These are phyloP conservation scores for Pseudocercospora cruenta DNA, from an alignment of 2,329 filamentous ascomycete species.

Conservation along the genomic window DNA sequence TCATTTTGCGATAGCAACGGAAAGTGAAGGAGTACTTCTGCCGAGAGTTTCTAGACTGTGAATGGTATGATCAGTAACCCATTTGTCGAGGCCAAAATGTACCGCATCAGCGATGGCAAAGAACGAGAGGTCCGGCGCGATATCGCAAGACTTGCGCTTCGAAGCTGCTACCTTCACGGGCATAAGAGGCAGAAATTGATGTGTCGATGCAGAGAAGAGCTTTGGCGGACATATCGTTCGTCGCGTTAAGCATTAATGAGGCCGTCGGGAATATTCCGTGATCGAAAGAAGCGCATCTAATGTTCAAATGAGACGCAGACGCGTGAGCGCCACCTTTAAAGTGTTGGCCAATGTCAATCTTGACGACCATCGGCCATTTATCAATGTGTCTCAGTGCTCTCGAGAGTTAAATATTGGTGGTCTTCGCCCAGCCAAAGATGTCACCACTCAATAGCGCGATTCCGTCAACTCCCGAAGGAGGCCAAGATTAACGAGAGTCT, in stretches of 20 bases:
- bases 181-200: not conserved
- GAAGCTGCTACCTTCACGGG: not conserved
- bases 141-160: not conserved
- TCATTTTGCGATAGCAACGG: not conserved
- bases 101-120: not conserved
- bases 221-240: not conserved
- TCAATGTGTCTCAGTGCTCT: not conserved
- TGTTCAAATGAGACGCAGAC: not conserved
- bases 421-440: not conserved
- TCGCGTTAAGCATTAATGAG: not conserved
- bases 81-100: not conserved
- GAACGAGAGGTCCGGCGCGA: not conserved
- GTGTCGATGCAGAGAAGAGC: not conserved
- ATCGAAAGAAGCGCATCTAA: not conserved
- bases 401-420: not conserved
- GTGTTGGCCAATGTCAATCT: not conserved
- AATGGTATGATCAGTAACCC: not conserved
- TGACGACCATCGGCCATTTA: not conserved
- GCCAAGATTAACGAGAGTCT: not conserved
- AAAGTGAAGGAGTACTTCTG: not conserved
- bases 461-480: not conserved
- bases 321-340: not conserved
- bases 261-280: not conserved
- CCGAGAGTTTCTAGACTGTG: not conserved
- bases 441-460: not conserved